Evolutionary conservation across 495 filamentous ascomycete species (phyloP).

Genomic region (Penicillium robsamsonii): DNA sequence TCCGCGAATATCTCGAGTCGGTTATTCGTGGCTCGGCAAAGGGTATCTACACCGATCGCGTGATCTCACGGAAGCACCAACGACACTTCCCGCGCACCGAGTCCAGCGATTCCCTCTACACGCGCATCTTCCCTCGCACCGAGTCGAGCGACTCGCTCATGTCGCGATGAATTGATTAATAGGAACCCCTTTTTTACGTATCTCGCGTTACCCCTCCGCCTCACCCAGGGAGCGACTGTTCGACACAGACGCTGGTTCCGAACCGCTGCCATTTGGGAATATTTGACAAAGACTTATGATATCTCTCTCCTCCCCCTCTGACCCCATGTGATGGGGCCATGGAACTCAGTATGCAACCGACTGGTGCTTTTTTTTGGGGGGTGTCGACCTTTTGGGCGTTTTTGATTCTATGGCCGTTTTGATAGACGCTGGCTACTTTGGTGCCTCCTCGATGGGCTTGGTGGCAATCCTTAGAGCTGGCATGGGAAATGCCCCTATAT

Average conservation of each 20-base stretch:
- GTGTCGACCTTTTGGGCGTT: slow-evolving; percentile 21
- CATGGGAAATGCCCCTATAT: slow-evolving; percentile 19
- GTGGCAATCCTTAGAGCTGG: slow-evolving; percentile 25
- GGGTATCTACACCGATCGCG: slow-evolving; percentile 47
- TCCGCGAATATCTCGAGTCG: slow-evolving; percentile 43
- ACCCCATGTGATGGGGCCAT: slow-evolving; percentile 11
- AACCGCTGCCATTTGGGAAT: slow-evolving; percentile 11
- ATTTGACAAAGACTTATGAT: slow-evolving; percentile 16
- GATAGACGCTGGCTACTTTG: slow-evolving; percentile 21
- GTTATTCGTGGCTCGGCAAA: slow-evolving; percentile 42
- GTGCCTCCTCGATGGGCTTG: slow-evolving; percentile 11
- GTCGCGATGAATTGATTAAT: slow-evolving; percentile 30
- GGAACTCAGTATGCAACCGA: slow-evolving; percentile 14
- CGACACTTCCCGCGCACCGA: slow-evolving; percentile 45
- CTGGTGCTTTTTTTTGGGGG: slow-evolving; percentile 14
- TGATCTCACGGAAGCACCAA: slow-evolving; percentile 43
- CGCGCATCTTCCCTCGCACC: slow-evolving; percentile 42
- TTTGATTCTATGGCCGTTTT: slow-evolving; percentile 20
- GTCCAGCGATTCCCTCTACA: slow-evolving; percentile 45
- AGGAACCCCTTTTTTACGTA: not conserved
- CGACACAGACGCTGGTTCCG: slow-evolving; percentile 14
- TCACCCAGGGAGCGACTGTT: slow-evolving; percentile 14
- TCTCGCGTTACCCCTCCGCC: slow-evolving; percentile 5
- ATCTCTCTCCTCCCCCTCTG: slow-evolving; percentile 11
- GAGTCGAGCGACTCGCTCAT: slow-evolving; percentile 48